Conservation (phyloP, 495 filamentous ascomycete species). For the Penicillium herquei region DNA sequence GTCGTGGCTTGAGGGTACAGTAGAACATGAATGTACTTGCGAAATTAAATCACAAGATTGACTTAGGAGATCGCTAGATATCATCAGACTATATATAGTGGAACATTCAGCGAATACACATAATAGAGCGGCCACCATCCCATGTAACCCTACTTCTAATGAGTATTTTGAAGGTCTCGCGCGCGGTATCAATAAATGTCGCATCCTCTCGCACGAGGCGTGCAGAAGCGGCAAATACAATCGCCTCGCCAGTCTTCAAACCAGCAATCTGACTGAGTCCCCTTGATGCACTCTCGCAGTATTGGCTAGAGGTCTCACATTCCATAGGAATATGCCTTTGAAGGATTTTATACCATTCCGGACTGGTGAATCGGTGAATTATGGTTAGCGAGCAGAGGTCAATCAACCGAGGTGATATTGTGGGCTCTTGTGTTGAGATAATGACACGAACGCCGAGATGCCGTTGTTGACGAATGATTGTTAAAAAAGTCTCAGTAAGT, state of each 20-base stretch:
- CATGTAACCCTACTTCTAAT: slow-evolving; percentile 6
- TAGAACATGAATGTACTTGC: too few relatives aligned
- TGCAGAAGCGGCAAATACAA: slow-evolving; percentile 56
- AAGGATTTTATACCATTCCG: slow-evolving; percentile 51
- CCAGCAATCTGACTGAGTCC: slow-evolving; percentile 56
- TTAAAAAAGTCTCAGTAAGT: too few relatives aligned
- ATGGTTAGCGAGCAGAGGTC: slow-evolving; percentile 72
- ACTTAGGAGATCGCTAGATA: too few relatives aligned
- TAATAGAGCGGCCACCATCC: slow-evolving; percentile 6
- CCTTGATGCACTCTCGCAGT: slow-evolving; percentile 13
- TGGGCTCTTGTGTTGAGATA: slow-evolving; percentile 79
- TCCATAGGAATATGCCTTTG: neutral
- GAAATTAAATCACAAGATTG: too few relatives aligned
- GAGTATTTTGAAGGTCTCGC: neutral
- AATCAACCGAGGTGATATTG: slow-evolving; percentile 64
- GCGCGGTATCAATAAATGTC: neutral
- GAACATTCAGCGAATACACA: neutral
- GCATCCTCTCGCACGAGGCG: neutral
- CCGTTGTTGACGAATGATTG: too few relatives aligned
- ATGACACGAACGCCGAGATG: too few relatives aligned
- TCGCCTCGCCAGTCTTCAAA: slow-evolving; percentile 59
- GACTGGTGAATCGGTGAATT: slow-evolving; percentile 72
- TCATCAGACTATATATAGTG: too few relatives aligned
- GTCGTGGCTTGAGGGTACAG: too few relatives aligned
- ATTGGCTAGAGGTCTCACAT: neutral